A percentile compares a stretch with the other conserved stretches of the same genome.
Conservation (phyloP, 2,329 filamentous ascomycete genomes). For the Phialophora verrucosa region DNA sequence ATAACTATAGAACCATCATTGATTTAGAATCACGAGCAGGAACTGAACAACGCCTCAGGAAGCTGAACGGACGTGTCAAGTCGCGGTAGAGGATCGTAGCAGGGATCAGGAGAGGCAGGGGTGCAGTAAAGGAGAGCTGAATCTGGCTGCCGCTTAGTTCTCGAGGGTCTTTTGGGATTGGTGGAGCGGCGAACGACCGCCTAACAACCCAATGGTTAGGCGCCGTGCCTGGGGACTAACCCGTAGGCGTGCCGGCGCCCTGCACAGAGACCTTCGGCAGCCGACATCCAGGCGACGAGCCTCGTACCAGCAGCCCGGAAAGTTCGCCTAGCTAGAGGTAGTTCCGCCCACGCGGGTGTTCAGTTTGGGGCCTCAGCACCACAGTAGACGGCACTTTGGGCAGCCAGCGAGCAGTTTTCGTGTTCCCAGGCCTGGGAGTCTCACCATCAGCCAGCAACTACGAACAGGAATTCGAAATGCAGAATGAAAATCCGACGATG, state of each 20-base stretch:
- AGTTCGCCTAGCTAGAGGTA: conserved; percentile 1
- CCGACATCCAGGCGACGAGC: neutral
- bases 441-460: neutral
- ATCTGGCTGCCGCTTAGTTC: conserved; percentile 2
- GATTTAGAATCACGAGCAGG: conserved; percentile 1
- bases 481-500: neutral
- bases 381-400: neutral
- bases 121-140: conserved; percentile 8
- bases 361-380: neutral
- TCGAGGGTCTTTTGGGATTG: conserved; percentile 12
- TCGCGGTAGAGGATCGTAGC: conserved; percentile 1
- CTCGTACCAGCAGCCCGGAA: neutral
- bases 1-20: conserved; percentile 3
- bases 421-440: too few species aligned
- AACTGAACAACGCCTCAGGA: neutral
- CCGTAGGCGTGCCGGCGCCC: too few species aligned
- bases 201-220: conserved; percentile 13
- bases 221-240: neutral
- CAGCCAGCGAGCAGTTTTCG: too few species aligned
- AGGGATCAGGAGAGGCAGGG: conserved; percentile 15
- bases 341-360: neutral
- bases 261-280: neutral
- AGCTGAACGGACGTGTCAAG: neutral
- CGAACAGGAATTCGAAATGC: too few species aligned
- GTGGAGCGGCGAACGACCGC: neutral